These are phyloP conservation scores for Cryptococcus deneoformans DNA, from an alignment of 1,284 basidiomycete genomes.

Conservation along the genomic window DNA sequence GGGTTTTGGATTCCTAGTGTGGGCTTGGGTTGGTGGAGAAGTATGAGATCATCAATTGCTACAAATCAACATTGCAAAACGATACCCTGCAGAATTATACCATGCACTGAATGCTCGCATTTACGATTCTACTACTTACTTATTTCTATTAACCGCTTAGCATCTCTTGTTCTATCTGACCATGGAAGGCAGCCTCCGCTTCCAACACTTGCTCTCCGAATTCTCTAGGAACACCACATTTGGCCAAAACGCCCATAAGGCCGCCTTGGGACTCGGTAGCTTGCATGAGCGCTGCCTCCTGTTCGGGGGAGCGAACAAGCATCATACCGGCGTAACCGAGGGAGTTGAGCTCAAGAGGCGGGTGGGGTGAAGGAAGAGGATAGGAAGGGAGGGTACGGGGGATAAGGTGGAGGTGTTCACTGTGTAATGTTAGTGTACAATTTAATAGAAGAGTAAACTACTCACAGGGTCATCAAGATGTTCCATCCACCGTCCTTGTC, in stretches of 20 bases:
- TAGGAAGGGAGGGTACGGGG: conserved; percentile 57
- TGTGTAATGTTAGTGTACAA: conserved; percentile 6
- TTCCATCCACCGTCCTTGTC: conserved; percentile 60
- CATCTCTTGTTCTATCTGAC: conserved; percentile 5
- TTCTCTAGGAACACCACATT: conserved; percentile 39
- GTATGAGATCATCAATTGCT: conserved; percentile 17
- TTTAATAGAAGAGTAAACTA: not conserved
- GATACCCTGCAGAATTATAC: conserved; percentile 2
- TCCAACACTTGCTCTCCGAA: conserved; percentile 42
- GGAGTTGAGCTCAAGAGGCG: conserved; percentile 66
- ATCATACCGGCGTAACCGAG: conserved; percentile 84
- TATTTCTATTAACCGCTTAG: not conserved
- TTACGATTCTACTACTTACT: not conserved
- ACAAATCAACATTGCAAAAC: not conserved
- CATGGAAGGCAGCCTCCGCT: conserved; percentile 26
- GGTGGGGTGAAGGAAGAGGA: conserved; percentile 22
- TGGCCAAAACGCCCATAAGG: conserved; percentile 33
- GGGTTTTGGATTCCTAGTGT: conserved; percentile 48
- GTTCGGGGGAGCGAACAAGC: conserved; percentile 72
- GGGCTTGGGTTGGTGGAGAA: conserved; percentile 49
- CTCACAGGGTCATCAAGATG: conserved; percentile 66
- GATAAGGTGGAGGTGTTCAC: conserved; percentile 75
- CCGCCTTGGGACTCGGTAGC: conserved; percentile 34
- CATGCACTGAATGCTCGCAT: not conserved
- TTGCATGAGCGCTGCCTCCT: conserved; percentile 63